Evolutionary conservation across 306 rosid genomes (phyloP).

Genomic region (Cyclanthera cordifolia): DNA sequence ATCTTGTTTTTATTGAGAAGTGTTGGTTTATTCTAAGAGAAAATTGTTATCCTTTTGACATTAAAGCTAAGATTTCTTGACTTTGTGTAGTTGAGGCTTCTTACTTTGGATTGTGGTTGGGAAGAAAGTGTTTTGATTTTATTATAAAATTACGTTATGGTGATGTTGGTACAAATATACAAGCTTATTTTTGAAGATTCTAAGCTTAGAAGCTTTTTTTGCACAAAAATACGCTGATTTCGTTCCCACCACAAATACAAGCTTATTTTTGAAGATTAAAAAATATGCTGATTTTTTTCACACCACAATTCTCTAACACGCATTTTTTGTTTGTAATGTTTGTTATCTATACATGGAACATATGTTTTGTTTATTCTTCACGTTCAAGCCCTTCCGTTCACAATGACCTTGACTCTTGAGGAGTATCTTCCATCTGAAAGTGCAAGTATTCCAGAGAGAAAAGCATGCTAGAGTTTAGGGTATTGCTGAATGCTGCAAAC

Average conservation of each 20-base stretch:
- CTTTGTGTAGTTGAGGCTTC: background rate
- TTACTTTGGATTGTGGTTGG: background rate
- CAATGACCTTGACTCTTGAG: background rate
- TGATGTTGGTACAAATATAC: background rate
- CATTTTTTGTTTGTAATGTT: background rate
- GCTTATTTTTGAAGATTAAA: too few species aligned
- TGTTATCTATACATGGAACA: background rate
- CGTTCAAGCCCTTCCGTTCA: background rate
- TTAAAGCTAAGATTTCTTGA: background rate
- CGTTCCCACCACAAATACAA: too few species aligned
- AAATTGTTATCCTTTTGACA: background rate
- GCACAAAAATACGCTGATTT: too few species aligned
- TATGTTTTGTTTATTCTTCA: background rate
- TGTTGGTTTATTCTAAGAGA: background rate
- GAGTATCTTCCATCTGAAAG: background rate
- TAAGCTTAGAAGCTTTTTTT: too few species aligned
- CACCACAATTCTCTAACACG: too few species aligned
- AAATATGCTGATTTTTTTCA: too few species aligned
- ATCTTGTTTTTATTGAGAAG: background rate
- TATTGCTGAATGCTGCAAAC: background rate
- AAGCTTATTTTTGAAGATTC: too few species aligned
- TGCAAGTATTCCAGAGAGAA: background rate
- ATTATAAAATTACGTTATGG: background rate
- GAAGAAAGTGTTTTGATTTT: background rate
- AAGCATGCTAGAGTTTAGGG: background rate